These are phyloP conservation scores for Phytopythium oedochilum DNA, from an alignment of 352 stramenopile genomes.

Conservation along the genomic window DNA sequence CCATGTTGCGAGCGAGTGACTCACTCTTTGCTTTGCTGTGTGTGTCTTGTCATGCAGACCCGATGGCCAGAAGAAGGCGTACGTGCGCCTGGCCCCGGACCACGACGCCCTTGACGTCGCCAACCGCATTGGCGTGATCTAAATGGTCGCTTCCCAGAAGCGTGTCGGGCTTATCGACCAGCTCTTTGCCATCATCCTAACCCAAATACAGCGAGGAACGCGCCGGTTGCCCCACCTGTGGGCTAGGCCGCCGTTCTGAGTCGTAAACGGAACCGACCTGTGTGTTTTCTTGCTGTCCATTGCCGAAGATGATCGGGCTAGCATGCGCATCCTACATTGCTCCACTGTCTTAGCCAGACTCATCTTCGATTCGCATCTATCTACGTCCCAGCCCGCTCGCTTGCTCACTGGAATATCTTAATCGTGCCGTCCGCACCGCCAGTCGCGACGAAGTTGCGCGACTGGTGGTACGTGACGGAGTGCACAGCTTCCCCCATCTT, in stretches of 20 bases:
- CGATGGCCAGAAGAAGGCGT: conserved; percentile 99
- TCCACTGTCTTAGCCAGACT: too few relatives aligned
- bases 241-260: conserved; percentile 14
- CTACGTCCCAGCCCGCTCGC: not conserved
- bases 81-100: conserved; percentile 98
- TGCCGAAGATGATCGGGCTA: too few relatives aligned
- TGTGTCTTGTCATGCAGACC: conserved; percentile 68
- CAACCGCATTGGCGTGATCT: conserved; percentile 99
- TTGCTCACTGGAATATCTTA: conserved; percentile 83
- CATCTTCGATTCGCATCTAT: conserved; percentile 5
- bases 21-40: conserved; percentile 5
- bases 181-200: conserved; percentile 13
- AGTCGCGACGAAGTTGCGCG: conserved; percentile 78
- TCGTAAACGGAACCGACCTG: conserved; percentile 4
- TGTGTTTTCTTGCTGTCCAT: not conserved
- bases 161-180: conserved; percentile 3
- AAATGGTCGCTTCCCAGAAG: conserved; percentile 50
- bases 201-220: conserved; percentile 6
- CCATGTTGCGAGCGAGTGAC: not conserved
- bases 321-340: too few relatives aligned
- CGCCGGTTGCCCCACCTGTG: conserved; percentile 2
- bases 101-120: conserved; percentile 99
- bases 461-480: conserved; percentile 69
- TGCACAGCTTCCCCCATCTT: conserved; percentile 82
- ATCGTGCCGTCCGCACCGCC: conserved; percentile 77